Evolutionary conservation across 768 basidiomycete genomes (phyloP), one percentile per base, ranked within the genome.

Genomic region (Amanita rubescens): DNA sequence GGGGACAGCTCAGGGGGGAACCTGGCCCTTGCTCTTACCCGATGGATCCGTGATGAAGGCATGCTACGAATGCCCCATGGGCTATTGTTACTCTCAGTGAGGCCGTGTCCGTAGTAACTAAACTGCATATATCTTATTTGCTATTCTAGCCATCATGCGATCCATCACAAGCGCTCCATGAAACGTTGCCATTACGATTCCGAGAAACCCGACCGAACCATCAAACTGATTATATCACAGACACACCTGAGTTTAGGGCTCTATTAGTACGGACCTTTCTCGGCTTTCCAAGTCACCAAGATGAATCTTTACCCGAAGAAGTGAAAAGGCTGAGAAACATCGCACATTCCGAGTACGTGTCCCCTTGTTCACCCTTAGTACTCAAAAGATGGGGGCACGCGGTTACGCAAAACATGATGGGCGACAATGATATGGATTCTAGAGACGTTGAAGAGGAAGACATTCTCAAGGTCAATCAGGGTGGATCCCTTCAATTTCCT

Each of bases 1-100:
- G 79, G 78, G n/a, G 79, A 79, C 55, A 77, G 76, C 55, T 76
- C 79, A 0, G 79, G 79, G 11, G 78, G 79, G 5, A 79, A 79
- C 55, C 67, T 80, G 1, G 77, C 74, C 1, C 70, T 80, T 8
- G 72, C 76, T 10, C 69, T 79, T 2, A 67, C 77, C 6, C 71
- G 77, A 37, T 80, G 77, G 78, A 64, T 80, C n/a, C 66, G 78
- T 25, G 77, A 79, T 53, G 76, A 80, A 59, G 71, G 68, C 8
- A 58, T 69, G 12, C 61, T 80, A 0, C 75, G 73, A 5, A 63
- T 67, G 34, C 77, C 77, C 0, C 66, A 76, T 51, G 77, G 73
- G 1, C 62, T 80, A 19, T 62, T 79, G 3, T 62, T 79, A 5
- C 67, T 79, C 14, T 79, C 78, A 4, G 71, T 72, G 55, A 59